A percentile compares a stretch with the other conserved stretches of the same genome.
Evolutionary conservation across 2,329 filamentous ascomycete species (phyloP).

Genomic region (Calonectria hawksworthii): DNA sequence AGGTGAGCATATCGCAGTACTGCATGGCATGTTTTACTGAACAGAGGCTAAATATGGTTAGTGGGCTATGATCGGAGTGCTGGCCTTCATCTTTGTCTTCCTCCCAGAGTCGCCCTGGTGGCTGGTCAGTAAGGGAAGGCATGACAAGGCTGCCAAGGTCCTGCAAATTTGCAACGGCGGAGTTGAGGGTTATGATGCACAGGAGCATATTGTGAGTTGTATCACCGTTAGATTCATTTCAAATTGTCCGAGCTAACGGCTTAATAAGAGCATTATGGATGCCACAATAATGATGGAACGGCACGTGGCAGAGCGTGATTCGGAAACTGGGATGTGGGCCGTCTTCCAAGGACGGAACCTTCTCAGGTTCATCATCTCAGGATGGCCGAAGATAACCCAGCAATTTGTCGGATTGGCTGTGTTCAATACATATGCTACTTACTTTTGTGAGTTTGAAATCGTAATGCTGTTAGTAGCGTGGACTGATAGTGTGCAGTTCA

Average conservation of each 20-base stretch:
- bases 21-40: too few relatives aligned
- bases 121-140: slow-evolving; percentile 27
- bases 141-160: slow-evolving; percentile 26
- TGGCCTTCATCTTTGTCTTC: slow-evolving; percentile 24
- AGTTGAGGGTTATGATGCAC: slow-evolving; percentile 27
- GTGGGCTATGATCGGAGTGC: slow-evolving; percentile 32
- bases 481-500: slow-evolving; percentile 17
- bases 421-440: slow-evolving; percentile 34
- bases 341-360: slow-evolving; percentile 32
- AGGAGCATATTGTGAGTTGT: slow-evolving; percentile 28
- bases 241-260: neutral
- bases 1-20: neutral
- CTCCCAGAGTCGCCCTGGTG: slow-evolving; percentile 33
- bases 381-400: slow-evolving; percentile 32
- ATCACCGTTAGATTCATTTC: neutral
- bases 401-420: slow-evolving; percentile 34
- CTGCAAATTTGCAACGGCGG: slow-evolving; percentile 22
- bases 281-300: slow-evolving; percentile 28
- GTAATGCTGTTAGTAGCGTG: too few relatives aligned
- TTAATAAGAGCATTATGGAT: slow-evolving; percentile 26
- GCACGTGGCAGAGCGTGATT: slow-evolving; percentile 20
- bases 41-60: neutral
- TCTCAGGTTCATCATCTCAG: slow-evolving; percentile 28
- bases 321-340: slow-evolving; percentile 20
- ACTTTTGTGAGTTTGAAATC: slow-evolving; percentile 22